Evolutionary conservation across 2,329 filamentous ascomycete species (phyloP).

Genomic region (Venturia oleaginea): DNA sequence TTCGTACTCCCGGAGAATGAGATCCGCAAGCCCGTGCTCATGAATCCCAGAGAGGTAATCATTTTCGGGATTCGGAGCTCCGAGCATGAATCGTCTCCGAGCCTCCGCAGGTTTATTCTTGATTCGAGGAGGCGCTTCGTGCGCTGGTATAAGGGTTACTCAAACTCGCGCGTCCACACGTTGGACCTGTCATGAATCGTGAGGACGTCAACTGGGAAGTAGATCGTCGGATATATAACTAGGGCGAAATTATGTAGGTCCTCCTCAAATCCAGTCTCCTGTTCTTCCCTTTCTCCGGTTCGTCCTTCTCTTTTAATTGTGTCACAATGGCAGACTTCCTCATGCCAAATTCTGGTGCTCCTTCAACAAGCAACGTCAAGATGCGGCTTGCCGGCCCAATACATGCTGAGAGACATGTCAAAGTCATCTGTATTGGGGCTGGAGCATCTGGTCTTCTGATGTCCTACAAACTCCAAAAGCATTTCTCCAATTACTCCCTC

Average conservation of each 20-base stretch:
- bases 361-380: slow-evolving; percentile 21
- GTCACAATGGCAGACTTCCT: slow-evolving; percentile 23
- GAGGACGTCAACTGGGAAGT: neutral
- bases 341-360: slow-evolving; percentile 20
- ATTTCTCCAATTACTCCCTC: slow-evolving; percentile 35
- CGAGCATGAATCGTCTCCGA: neutral
- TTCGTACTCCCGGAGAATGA: neutral
- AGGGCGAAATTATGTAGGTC: neutral
- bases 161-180: neutral
- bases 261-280: neutral
- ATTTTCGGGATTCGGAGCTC: neutral
- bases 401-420: slow-evolving; percentile 27
- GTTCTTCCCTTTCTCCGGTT: neutral
- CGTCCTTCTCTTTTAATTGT: neutral
- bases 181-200: neutral
- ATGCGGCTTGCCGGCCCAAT: slow-evolving; percentile 24
- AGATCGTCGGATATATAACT: neutral
- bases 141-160: neutral
- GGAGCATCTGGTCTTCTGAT: slow-evolving; percentile 39
- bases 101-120: neutral
- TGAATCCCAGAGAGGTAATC: neutral
- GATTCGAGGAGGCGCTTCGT: neutral
- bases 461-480: slow-evolving; percentile 40
- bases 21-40: neutral
- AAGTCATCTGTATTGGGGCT: slow-evolving; percentile 38